Evolutionary conservation across 1,139 yeast species (phyloP).

Genomic region (Martiniozyma asiatica): DNA sequence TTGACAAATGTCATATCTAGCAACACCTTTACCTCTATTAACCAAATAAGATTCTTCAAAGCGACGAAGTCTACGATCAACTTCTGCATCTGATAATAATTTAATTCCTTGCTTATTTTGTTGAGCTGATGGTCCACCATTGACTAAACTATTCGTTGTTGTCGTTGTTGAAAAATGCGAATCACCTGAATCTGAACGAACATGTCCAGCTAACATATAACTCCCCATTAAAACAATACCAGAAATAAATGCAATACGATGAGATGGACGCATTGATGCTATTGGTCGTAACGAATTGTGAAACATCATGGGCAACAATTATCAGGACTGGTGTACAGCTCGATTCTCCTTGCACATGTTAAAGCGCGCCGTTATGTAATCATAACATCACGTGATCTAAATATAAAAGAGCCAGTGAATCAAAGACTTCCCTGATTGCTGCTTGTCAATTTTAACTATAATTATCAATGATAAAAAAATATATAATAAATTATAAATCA

Average conservation of each 20-base stretch:
- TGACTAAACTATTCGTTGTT: conserved; percentile 26
- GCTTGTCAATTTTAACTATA: too few relatives aligned
- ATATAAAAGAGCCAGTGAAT: too few relatives aligned
- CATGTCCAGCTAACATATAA: conserved; percentile 22
- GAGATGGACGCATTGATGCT: conserved; percentile 21
- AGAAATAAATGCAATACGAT: conserved; percentile 23
- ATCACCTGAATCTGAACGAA: conserved; percentile 18
- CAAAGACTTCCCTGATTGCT: too few relatives aligned
- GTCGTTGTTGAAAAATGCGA: conserved; percentile 31
- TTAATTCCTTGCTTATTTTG: conserved; percentile 24
- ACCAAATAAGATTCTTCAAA: conserved; percentile 73
- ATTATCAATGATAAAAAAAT: too few relatives aligned
- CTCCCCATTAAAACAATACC: conserved; percentile 26
- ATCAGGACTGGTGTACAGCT: too few relatives aligned
- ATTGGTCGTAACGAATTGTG: too few relatives aligned
- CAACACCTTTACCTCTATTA: conserved; percentile 79
- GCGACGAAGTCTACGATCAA: conserved; percentile 54
- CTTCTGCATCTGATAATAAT: conserved; percentile 61
- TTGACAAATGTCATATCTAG: conserved; percentile 85
- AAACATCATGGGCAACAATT: too few relatives aligned
- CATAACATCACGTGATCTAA: too few relatives aligned
- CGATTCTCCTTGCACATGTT: too few relatives aligned
- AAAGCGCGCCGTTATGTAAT: too few relatives aligned
- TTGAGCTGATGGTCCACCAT: conserved; percentile 28
- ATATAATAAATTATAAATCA: too few relatives aligned